Base-by-base conservation (phyloP, 805 yeast genomes). In the Lachancea waltii region DNA sequence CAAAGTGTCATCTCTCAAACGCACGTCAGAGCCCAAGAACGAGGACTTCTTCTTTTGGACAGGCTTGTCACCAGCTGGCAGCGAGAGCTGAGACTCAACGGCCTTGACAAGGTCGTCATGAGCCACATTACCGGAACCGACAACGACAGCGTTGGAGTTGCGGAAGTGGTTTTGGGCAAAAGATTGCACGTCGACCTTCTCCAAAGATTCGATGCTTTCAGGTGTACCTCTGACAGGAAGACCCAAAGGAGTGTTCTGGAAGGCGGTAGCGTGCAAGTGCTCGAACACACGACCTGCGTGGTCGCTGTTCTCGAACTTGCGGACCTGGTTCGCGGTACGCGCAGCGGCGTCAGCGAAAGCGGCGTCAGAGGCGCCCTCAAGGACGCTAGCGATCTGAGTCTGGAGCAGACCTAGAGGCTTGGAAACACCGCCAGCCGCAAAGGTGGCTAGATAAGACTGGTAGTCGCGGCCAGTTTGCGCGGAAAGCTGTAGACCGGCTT, bases 1-100 rank as follows among this genome's bases (percentile, higher is more conserved):
- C 56, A 81, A 61, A 53, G 86, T 84, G 65, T 84, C 95, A 60
- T 84, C 95, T 77, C 95, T 81, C 69, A 82, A 68, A 75, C 89
- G 79, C 49, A 82, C 80, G 61, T 84, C 94, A 33, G 92, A 82
- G 62, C 95, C 95, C 61, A 84, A 72, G 75, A 83, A 84, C 40
- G 77, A 60, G 44, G 84, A 75, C 49, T 71, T 70, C 36, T 54
- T 50, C 40, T 70, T 69, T 49, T 70, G 68, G 36, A 66, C 68
- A 40, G 72, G 59, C 48, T 83, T 85, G 35, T 70, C 63, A 38
- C 75, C 66, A 22, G 79, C 51, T 33, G 65, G 49, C 42, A 70
- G 51, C 9, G 50, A 43, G 38, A 77, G 56, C 43, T 69, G 53
- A 44, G 70, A 60, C 56, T 79, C 79, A 43, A 83, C 76, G 40